Evolutionary conservation across 2,329 filamentous ascomycete species (phyloP).

Genomic region (Pestalotiopsis sp.): DNA sequence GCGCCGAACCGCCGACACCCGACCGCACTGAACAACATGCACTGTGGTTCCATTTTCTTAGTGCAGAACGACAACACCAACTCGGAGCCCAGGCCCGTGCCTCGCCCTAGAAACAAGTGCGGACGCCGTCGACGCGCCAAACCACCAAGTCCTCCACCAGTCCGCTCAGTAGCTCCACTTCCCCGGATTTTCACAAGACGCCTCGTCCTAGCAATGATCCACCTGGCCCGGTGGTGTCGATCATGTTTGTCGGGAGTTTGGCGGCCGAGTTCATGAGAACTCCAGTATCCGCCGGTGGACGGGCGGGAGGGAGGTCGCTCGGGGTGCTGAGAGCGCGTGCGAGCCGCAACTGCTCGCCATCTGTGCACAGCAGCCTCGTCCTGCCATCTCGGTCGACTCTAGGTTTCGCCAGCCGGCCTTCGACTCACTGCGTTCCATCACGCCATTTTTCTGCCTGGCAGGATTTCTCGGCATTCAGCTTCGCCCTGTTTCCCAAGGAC

Average conservation of each 20-base stretch:
- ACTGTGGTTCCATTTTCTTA: background rate
- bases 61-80: background rate
- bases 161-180: conserved; percentile 10
- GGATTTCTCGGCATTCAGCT: background rate
- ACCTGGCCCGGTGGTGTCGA: conserved; percentile 6
- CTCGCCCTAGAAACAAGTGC: background rate
- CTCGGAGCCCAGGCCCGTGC: background rate
- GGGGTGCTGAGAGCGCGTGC: conserved; percentile 27
- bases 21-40: too few relatives aligned
- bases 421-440: background rate
- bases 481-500: background rate
- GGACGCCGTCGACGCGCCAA: background rate
- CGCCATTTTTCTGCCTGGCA: background rate
- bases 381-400: background rate
- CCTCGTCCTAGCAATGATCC: conserved; percentile 12
- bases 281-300: conserved; percentile 22
- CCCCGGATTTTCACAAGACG: conserved; percentile 11
- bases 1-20: background rate
- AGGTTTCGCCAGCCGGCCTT: background rate
- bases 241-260: conserved; percentile 24
- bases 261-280: conserved; percentile 25
- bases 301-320: conserved; percentile 29
- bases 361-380: background rate
- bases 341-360: conserved; percentile 19
- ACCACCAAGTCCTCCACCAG: background rate